Base-by-base conservation (phyloP, 1,284 basidiomycete genomes). In the Bondarzewia mesenterica region DNA sequence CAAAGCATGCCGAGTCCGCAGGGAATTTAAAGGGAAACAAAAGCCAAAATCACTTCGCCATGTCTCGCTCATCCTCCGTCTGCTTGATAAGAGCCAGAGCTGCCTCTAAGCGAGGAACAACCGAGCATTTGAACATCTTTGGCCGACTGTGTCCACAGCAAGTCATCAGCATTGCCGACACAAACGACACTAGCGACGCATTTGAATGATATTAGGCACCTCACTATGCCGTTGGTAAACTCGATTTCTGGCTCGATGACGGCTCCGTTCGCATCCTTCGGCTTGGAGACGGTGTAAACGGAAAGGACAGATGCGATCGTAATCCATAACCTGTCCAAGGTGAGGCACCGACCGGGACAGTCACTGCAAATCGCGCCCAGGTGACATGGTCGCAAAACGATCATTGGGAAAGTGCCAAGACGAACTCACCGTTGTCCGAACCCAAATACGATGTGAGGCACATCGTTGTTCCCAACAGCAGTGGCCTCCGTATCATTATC, bases 251-350 rank as follows among this genome's bases (percentile, higher is more conserved):
- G 42, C 16, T 43, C 22, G 7, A 43, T 29, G 1, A 26, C 15
- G 29, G 8, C 42, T 2, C 75, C 74, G 16, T 66, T 59, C 42
- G 65, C 64, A 47, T 72, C 72, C 14, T 66, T 47, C 7, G 67
- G 60, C 56, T 68, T 70, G 36, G 60, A 52, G 29, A 77, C 68
- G 44, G 69, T 58, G 55, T 70, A 73, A 14, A 69, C 67, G 5
- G 70, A 58, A 27, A 78, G 54, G 27, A 73, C 64, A 2, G 69
- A 70, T 35, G 72, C 73, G 22, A 75, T 60, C 14, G 68, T 59
- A 42, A 77, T 71, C 69, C 71, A 78, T 16, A 78, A 51, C 15
- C 70, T 65, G 53, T 75, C 73, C 49, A 70, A 67, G 46, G 48
- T 42, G 12, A 77, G 62, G 60, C 67, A 67, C 46, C 65, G 58